Evolutionary conservation across 148 eudicot species (phyloP), one percentile per base, ranked within the genome.

Genomic region (Silene conica): DNA sequence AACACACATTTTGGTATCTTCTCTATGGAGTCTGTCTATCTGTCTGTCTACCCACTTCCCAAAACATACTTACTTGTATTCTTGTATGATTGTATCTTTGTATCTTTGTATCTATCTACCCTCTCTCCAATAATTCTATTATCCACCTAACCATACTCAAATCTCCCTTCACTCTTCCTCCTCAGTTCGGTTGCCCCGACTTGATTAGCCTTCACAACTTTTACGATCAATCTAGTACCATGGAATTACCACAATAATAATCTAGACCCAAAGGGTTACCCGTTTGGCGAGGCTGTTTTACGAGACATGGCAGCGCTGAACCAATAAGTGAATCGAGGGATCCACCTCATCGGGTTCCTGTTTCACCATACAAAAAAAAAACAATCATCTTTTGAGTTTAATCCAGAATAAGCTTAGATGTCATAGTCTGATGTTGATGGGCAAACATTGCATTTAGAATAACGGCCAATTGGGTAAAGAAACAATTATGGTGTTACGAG

Each of bases 281-380:
- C 62, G 74, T 74, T 69, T 18, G 81, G 58, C 41, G 81, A 16
- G 23, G 43, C 14, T 52, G 57, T 78, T 73, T 23, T 52, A 66
- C 63, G 23, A 19, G 63, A 63, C 60, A 38, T 7, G 56, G 55
- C 11, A 48, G 76, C 64, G 1, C 58, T 18, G 62, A 68, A 67
- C 70, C 82, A 69, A 72, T 4, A 26, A 64, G 34, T 69, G 19
- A 74, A 67, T 54, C 55, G 77, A 23, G 0, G 60, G 72, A 74
- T 78, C 86, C 81, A 78, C 13, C 69, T 77, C 57, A 78, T 0
- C 45, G 77, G 80, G 72, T 83, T 83, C 86, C 86, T 83, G 83
- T 43, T 64, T 48, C 71, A 43, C 28, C 79, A 70, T 16, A 66
- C 21, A 52, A 68, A 73, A 45, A 52, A 41, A 41, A 67, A 31